These are phyloP conservation scores for Limonomyces culmigenus DNA, from an alignment of 1,284 basidiomycete genomes.

Conservation along the genomic window DNA sequence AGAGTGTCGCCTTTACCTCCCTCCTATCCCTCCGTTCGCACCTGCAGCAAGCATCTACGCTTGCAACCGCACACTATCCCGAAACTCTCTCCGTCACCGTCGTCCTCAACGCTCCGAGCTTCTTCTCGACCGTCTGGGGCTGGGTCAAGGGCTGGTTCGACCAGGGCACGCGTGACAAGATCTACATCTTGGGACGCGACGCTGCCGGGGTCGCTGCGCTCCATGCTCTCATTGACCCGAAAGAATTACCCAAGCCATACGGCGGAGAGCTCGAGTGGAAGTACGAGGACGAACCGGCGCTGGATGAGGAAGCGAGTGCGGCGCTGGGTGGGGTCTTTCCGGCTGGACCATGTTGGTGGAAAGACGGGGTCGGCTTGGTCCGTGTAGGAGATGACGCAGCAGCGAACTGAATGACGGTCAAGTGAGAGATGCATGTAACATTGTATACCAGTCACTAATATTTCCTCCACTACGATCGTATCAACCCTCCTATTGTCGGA, in stretches of 20 bases:
- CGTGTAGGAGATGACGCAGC: too few species aligned
- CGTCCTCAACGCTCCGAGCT: slow-evolving; percentile 59
- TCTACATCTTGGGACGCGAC: slow-evolving; percentile 42
- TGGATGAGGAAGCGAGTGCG: neutral
- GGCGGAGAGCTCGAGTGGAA: slow-evolving; percentile 55
- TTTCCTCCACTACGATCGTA: too few species aligned
- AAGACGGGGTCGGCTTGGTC: too few species aligned
- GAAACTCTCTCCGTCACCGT: slow-evolving; percentile 51
- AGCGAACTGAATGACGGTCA: too few species aligned
- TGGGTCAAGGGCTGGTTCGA: slow-evolving; percentile 77
- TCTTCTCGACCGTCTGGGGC: slow-evolving; percentile 63
- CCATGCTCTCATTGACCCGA: slow-evolving; percentile 29
- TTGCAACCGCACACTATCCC: slow-evolving; percentile 67
- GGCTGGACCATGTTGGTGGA: neutral
- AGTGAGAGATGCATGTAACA: too few species aligned
- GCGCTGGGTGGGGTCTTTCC: neutral
- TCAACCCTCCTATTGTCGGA: too few species aligned
- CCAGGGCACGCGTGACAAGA: slow-evolving; percentile 53
- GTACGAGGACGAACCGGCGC: slow-evolving; percentile 16
- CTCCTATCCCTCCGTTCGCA: slow-evolving; percentile 56
- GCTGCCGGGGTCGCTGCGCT: slow-evolving; percentile 25
- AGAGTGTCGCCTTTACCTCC: slow-evolving; percentile 34
- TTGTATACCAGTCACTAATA: too few species aligned
- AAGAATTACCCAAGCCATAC: slow-evolving; percentile 46
- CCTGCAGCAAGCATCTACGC: slow-evolving; percentile 52